phyloP scores from a whole-genome alignment of 1,139 yeast genomes.

The Kluyveromyces marxianus region DNA sequence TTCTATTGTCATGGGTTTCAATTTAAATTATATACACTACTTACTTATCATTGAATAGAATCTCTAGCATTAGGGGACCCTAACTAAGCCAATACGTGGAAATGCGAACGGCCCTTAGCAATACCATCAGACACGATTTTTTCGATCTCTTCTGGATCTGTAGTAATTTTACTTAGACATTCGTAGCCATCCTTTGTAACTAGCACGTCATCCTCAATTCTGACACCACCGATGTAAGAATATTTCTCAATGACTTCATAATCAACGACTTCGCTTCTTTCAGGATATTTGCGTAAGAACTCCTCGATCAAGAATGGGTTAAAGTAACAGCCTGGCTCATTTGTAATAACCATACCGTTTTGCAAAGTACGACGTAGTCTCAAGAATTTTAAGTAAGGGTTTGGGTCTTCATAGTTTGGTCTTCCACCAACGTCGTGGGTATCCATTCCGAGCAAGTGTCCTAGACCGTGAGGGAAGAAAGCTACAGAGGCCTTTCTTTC shows the following conservation, averaged over 20 bases:
- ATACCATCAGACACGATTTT: conserved; percentile 68
- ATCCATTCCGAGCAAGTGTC: conserved; percentile 89
- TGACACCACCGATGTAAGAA: conserved; percentile 88
- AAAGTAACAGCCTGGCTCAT: conserved; percentile 93
- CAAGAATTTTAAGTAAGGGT: conserved; percentile 66
- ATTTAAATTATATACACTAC: no score
- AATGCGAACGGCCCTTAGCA: conserved; percentile 51
- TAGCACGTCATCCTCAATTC: conserved; percentile 88
- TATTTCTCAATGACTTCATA: conserved; percentile 62
- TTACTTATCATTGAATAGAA: no score
- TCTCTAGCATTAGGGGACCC: neutral
- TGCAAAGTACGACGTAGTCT: conserved; percentile 70
- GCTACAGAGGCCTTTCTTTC: conserved; percentile 63
- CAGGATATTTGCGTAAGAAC: conserved; percentile 45
- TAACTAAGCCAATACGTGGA: conserved; percentile 38
- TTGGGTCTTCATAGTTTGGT: conserved; percentile 76
- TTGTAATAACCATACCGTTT: conserved; percentile 80
- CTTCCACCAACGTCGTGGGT: conserved; percentile 93
- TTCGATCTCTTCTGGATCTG: conserved; percentile 76
- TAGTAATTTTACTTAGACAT: conserved; percentile 73
- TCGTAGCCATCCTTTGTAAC: conserved; percentile 73
- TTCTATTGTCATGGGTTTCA: no score
- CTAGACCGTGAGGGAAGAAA: conserved; percentile 93
- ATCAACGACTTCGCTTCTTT: conserved; percentile 55
- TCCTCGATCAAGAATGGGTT: conserved; percentile 72